Evolutionary conservation across 2,329 filamentous ascomycete genomes (phyloP).

Genomic region (Cordyceps javanica): DNA sequence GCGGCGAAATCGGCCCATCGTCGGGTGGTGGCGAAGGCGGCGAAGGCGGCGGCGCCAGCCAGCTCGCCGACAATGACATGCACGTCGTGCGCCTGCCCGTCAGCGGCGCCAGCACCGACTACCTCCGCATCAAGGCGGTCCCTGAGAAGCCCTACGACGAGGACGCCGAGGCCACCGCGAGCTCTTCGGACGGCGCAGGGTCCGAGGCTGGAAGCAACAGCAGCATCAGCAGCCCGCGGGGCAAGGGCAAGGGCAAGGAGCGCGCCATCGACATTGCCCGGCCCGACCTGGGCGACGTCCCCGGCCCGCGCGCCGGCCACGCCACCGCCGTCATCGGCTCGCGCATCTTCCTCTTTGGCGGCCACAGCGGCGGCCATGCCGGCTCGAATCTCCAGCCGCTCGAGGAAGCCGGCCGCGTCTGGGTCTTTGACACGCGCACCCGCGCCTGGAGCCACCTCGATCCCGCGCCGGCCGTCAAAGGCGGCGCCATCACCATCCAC

Average conservation of each 20-base stretch:
- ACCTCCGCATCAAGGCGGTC: constrained; percentile 48
- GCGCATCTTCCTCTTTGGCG: constrained; percentile 76
- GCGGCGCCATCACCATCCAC: constrained; percentile 31
- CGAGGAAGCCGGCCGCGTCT: constrained; percentile 68
- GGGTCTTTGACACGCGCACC: constrained; percentile 65
- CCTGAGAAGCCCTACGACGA: constrained; percentile 30
- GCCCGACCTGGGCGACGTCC: constrained; percentile 40
- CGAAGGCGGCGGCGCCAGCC: constrained; percentile 31
- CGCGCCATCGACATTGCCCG: constrained; percentile 21
- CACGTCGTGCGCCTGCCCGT: constrained; percentile 58
- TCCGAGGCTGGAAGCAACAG: constrained; percentile 27
- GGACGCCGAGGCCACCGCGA: constrained; percentile 15
- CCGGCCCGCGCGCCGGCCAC: constrained; percentile 65
- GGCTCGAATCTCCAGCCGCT: constrained; percentile 54
- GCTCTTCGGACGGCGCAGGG: constrained; percentile 25
- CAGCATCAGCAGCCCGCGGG: constrained; percentile 17
- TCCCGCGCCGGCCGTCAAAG: constrained; percentile 43
- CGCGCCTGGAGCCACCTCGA: constrained; percentile 59
- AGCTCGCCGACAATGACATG: constrained; percentile 68
- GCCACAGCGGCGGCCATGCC: constrained; percentile 52
- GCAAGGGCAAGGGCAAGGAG: constrained; percentile 35
- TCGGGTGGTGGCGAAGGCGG: too few relatives aligned
- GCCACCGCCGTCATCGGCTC: constrained; percentile 62
- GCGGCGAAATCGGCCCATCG: constrained; percentile 57
- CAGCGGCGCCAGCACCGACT: constrained; percentile 52